Conservation (phyloP, 2,329 filamentous ascomycete species). For the Venturia nashicola region DNA sequence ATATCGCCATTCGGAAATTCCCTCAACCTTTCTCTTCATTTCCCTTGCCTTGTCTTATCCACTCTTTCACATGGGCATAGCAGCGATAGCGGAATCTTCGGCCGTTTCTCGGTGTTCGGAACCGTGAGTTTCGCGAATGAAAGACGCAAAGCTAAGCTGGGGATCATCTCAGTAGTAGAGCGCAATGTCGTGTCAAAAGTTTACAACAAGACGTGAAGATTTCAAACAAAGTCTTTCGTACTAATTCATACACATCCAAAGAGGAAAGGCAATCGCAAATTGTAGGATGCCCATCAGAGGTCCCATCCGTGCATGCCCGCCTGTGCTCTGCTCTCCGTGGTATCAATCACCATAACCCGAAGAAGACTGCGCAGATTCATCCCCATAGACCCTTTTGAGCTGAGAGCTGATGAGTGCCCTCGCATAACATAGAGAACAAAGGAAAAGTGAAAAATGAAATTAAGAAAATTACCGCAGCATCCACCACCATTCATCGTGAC, state of each 20-base stretch:
- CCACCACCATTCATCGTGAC: neutral
- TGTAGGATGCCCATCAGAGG: neutral
- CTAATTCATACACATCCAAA: conserved; percentile 1
- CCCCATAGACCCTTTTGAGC: neutral
- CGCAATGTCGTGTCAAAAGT: too few species aligned
- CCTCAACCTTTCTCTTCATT: too few species aligned
- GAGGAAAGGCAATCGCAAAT: neutral
- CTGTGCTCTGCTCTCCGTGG: neutral
- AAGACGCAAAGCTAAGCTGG: neutral
- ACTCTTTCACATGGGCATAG: neutral
- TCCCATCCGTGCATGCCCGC: neutral
- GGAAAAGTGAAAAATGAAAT: neutral
- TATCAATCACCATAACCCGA: conserved; percentile 1
- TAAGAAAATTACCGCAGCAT: neutral
- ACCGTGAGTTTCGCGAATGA: too few species aligned
- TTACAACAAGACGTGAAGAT: neutral
- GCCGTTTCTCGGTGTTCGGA: neutral
- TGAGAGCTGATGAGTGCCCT: neutral
- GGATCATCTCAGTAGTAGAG: too few species aligned
- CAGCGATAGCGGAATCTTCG: neutral
- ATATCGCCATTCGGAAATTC: neutral
- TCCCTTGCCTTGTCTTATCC: too few species aligned
- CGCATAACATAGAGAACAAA: neutral
- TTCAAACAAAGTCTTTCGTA: neutral
- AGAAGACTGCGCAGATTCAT: neutral